A percentile compares a stretch with the other conserved stretches of the same genome.
Evolutionary conservation across 139 green algal genomes (phyloP).

Genomic region (Chlamydomonas sphaeroides): DNA sequence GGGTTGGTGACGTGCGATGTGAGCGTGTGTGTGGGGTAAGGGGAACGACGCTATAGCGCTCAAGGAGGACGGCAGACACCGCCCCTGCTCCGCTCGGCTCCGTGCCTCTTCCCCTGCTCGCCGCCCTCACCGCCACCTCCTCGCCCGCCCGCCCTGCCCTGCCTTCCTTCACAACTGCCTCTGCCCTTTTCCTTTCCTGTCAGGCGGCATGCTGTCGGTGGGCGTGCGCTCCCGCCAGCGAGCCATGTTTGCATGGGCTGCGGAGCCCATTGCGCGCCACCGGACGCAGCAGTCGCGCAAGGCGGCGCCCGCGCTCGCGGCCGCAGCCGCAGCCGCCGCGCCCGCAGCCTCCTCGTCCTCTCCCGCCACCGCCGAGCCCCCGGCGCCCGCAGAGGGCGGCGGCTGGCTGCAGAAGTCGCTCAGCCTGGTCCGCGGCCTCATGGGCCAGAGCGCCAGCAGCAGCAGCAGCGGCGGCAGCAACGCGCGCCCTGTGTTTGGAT

Average conservation of each 20-base stretch:
- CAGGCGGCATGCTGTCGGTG: constrained; percentile 47
- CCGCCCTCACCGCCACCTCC: no score
- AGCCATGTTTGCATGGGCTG: constrained; percentile 53
- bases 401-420: constrained; percentile 22
- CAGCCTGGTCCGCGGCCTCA: not conserved
- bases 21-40: no score
- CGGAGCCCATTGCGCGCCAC: not conserved
- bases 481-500: not conserved
- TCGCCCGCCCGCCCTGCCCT: no score
- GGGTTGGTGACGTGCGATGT: no score
- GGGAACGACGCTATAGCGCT: no score
- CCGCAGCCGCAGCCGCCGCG: not conserved
- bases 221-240: constrained; percentile 40
- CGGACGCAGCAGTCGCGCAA: not conserved
- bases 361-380: not conserved
- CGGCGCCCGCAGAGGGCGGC: constrained; percentile 1
- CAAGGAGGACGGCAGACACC: no score
- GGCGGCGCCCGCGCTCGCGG: not conserved
- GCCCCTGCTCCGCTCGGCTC: no score
- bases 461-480: not conserved
- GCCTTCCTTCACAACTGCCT: no score
- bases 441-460: not conserved
- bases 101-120: no score
- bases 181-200: no score
- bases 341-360: not conserved